Evolutionary conservation across 2,329 filamentous ascomycete genomes (phyloP).

Genomic region (Aspergillus sp.): DNA sequence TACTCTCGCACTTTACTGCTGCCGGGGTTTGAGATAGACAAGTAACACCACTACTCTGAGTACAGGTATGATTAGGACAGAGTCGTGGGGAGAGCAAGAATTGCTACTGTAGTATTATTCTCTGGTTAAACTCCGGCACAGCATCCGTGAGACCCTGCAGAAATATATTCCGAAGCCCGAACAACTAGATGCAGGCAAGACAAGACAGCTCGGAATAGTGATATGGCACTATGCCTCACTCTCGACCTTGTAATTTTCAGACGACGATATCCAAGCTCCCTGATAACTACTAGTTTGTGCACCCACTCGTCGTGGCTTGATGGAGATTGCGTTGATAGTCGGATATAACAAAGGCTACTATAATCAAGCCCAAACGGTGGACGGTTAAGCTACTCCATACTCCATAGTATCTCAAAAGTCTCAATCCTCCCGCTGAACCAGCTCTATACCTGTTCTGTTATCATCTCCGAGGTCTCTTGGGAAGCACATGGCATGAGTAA

Average conservation of each 20-base stretch:
- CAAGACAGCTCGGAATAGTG: neutral
- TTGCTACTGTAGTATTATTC: neutral
- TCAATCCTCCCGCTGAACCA: neutral
- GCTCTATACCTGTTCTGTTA: constrained; percentile 12
- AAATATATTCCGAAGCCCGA: neutral
- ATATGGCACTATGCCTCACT: neutral
- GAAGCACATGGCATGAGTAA: neutral
- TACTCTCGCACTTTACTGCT: neutral
- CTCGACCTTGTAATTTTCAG: neutral
- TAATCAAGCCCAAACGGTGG: constrained; percentile 2
- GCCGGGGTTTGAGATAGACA: neutral
- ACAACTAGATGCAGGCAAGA: neutral
- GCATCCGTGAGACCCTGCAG: neutral
- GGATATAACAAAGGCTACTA: neutral
- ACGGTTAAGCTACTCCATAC: neutral
- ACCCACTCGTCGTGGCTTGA: neutral
- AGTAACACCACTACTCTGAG: neutral
- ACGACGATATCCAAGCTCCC: neutral
- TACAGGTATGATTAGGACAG: neutral
- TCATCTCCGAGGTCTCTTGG: constrained; percentile 12
- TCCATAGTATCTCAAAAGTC: neutral
- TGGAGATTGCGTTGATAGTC: neutral
- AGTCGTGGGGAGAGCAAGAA: neutral
- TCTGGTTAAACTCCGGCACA: neutral
- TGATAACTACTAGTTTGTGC: neutral